Percentiles rank a stretch among this genome's conserved stretches.
Conservation (phyloP, 2,329 filamentous ascomycete genomes). For the Colletotrichum sp. region DNA sequence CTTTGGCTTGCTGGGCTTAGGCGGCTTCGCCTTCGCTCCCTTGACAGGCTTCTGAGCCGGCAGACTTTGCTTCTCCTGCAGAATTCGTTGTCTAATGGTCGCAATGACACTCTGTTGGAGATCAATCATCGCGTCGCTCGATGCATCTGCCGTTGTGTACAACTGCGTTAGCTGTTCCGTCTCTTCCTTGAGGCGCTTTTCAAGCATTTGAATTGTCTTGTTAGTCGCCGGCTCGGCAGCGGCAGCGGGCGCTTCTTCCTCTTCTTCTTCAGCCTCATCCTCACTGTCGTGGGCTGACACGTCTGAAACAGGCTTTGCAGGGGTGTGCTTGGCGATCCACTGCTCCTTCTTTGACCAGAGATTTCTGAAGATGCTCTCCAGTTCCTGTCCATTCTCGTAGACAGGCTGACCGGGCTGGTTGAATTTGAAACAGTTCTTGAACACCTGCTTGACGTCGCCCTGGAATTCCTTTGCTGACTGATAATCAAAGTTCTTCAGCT, state of each 20-base stretch:
- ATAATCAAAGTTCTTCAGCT: conserved; percentile 81
- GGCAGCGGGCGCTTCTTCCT: conserved; percentile 66
- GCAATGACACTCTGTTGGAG: conserved; percentile 67
- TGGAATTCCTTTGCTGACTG: conserved; percentile 85
- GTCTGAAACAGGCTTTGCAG: conserved; percentile 54
- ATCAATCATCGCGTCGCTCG: conserved; percentile 57
- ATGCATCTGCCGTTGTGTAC: conserved; percentile 51
- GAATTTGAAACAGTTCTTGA: conserved; percentile 91
- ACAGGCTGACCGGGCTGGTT: conserved; percentile 79
- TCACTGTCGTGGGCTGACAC: conserved; percentile 70
- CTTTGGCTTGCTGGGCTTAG: conserved; percentile 59
- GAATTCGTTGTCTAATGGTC: conserved; percentile 73
- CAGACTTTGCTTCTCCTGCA: conserved; percentile 72
- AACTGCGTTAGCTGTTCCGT: conserved; percentile 62
- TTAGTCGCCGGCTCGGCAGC: conserved; percentile 44
- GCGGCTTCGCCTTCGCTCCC: conserved; percentile 58
- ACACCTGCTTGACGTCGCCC: conserved; percentile 79
- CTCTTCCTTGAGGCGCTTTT: conserved; percentile 58
- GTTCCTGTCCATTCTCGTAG: conserved; percentile 70
- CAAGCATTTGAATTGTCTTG: conserved; percentile 55
- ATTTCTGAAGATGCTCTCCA: conserved; percentile 76
- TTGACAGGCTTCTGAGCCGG: conserved; percentile 60
- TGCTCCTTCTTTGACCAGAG: conserved; percentile 80
- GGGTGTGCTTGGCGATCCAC: conserved; percentile 80
- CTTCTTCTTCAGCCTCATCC: conserved; percentile 76